Evolutionary conservation across 805 yeast species (phyloP), one percentile per base, ranked within the genome.

Genomic region (Nakazawaea populi): DNA sequence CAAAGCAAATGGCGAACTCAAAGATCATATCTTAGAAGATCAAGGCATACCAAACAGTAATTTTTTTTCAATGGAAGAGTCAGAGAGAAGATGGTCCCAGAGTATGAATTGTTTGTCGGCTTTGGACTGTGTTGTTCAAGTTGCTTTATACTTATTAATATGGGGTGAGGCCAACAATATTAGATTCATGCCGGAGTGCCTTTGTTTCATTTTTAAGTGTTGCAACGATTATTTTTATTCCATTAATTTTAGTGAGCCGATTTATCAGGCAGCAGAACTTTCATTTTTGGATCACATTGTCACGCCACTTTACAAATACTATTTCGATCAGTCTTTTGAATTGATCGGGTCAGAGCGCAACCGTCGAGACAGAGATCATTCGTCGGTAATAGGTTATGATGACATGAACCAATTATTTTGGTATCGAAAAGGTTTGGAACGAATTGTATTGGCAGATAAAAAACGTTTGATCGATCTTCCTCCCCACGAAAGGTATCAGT

Each of bases 91-190:
- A 42, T 82, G 87, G 89, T 62, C 66, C 5, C 59, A 60, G 4
- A 75, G 74, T 34, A 79, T 82, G 84, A 70, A 70, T 32, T 60
- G 69, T 0, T 67, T 79, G 43, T 62, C 78, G 0, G 73, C 85
- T 1, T 69, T 71, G 30, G 87, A 83, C 50, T 74, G 82, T 52
- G 70, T 81, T 3, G 68, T 74, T 12, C 96, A 89, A 55, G 56
- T 89, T 14, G 80, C 87, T 0, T 65, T 89, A 6, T 90, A 83
- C 60, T 71, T 89, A 10, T 64, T 87, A 50, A 79, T 88, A 55
- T 89, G 97, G 97, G 95, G 96, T 0, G 97, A 89, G 62, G 89
- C 96, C 0, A 88, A 87, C 60, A 90, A 88, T 58, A 62, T 89
- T 2, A 73, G 97, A 55, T 89, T 87, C 59, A 83, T 89, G 82